phyloP scores from a whole-genome alignment of 108 stramenopile species.

The Mayamaea pseudoterrestris region DNA sequence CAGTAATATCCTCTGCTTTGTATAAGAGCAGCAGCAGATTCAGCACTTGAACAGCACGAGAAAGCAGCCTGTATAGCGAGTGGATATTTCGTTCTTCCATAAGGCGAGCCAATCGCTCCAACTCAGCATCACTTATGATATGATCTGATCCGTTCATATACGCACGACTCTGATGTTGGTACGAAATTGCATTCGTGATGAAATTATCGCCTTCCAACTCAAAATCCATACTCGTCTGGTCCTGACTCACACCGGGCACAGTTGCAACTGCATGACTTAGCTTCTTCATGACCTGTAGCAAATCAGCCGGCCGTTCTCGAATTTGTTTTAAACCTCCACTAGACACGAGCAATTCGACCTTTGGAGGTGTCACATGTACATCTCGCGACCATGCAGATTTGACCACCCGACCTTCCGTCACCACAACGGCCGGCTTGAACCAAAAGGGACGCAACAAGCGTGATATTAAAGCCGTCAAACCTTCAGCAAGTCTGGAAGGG shows the following conservation, averaged over 20 bases:
- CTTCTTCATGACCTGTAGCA: slow-evolving; percentile 38
- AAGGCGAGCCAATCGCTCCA: slow-evolving; percentile 25
- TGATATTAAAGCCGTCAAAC: slow-evolving; percentile 37
- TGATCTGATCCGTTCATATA: neutral
- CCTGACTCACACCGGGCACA: slow-evolving; percentile 57
- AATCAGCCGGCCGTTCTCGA: slow-evolving; percentile 27
- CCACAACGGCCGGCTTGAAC: slow-evolving; percentile 77
- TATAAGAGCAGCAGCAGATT: slow-evolving; percentile 48
- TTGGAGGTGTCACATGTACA: slow-evolving; percentile 36
- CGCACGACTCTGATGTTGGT: slow-evolving; percentile 25
- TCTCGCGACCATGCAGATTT: slow-evolving; percentile 18
- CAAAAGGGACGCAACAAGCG: slow-evolving; percentile 79
- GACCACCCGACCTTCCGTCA: slow-evolving; percentile 56
- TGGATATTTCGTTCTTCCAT: slow-evolving; percentile 83
- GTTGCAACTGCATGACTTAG: slow-evolving; percentile 45
- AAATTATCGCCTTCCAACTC: slow-evolving; percentile 13
- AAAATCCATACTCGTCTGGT: slow-evolving; percentile 33
- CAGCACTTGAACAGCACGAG: slow-evolving; percentile 63
- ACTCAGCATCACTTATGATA: slow-evolving; percentile 25
- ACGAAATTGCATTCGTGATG: slow-evolving; percentile 37
- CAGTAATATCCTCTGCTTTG: slow-evolving; percentile 45
- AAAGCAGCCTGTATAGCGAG: slow-evolving; percentile 60
- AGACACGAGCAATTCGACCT: slow-evolving; percentile 72
- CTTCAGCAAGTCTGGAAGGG: slow-evolving; percentile 62
- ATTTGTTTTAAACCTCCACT: slow-evolving; percentile 47